Conservation (phyloP, 2,329 filamentous ascomycete species). For the Botrytis paeoniae region DNA sequence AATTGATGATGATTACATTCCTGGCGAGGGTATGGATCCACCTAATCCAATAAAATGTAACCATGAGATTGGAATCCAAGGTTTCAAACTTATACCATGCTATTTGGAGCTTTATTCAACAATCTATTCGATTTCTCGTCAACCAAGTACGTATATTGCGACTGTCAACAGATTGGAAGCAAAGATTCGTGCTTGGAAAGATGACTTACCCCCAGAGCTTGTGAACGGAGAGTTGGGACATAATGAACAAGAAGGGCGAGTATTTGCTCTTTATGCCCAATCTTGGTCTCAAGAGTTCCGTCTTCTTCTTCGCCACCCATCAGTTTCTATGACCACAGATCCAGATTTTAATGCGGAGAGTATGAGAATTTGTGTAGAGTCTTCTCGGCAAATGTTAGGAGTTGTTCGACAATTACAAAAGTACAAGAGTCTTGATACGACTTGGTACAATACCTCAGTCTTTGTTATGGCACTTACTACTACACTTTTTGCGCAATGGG, state of each 20-base stretch:
- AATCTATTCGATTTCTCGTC: slow-evolving; percentile 68
- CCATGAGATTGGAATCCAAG: slow-evolving; percentile 64
- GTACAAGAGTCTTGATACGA: slow-evolving; percentile 69
- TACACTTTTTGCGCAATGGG: slow-evolving; percentile 65
- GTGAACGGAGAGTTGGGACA: slow-evolving; percentile 43
- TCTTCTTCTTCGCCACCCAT: slow-evolving; percentile 60
- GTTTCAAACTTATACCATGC: slow-evolving; percentile 62
- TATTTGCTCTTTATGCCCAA: slow-evolving; percentile 54
- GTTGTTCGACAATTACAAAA: slow-evolving; percentile 57
- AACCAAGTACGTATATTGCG: slow-evolving; percentile 60
- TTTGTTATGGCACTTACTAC: slow-evolving; percentile 73
- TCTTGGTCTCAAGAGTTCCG: slow-evolving; percentile 56
- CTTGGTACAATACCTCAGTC: slow-evolving; percentile 71
- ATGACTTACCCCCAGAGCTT: slow-evolving; percentile 61
- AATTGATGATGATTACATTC: slow-evolving; percentile 59
- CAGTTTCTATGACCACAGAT: slow-evolving; percentile 55
- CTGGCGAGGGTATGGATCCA: slow-evolving; percentile 63
- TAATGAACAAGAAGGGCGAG: slow-evolving; percentile 43
- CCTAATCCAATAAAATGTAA: slow-evolving; percentile 58
- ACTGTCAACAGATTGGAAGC: slow-evolving; percentile 64
- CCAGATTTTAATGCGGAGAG: slow-evolving; percentile 57
- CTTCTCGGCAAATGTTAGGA: slow-evolving; percentile 61
- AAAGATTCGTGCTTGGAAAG: slow-evolving; percentile 60
- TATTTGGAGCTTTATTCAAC: slow-evolving; percentile 72
- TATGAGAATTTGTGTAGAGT: slow-evolving; percentile 63